Conservation (phyloP, 768 basidiomycete species). For the Phanerodontia chrysosporium region DNA sequence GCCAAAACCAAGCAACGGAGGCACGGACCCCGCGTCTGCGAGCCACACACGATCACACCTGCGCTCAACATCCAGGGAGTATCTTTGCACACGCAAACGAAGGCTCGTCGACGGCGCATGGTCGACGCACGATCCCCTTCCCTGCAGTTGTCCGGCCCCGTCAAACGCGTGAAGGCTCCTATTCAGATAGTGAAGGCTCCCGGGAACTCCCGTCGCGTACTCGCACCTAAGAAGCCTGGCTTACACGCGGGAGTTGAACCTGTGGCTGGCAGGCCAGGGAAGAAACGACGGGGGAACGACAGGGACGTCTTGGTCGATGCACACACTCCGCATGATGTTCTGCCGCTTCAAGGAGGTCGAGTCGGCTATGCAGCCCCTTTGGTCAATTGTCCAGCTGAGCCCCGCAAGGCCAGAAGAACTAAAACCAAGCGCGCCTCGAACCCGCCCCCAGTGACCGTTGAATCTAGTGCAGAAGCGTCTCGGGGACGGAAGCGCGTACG, state of each 20-base stretch:
- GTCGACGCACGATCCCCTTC: no score
- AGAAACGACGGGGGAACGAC: slow-evolving; percentile 5
- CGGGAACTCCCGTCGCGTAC: neutral
- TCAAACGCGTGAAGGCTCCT: neutral
- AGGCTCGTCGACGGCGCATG: no score
- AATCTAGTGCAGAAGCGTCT: no score
- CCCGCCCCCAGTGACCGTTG: no score
- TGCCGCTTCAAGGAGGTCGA: no score
- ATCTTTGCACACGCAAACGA: neutral
- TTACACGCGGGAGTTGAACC: neutral
- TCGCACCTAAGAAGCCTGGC: neutral
- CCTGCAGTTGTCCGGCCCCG: neutral
- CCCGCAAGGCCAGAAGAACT: no score
- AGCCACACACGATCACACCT: neutral
- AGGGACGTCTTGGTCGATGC: neutral
- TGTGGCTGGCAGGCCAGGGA: neutral
- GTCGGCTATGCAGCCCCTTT: no score
- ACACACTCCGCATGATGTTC: no score
- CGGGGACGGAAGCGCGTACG: neutral
- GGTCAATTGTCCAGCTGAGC: no score
- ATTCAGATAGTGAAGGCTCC: neutral
- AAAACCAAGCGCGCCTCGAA: no score
- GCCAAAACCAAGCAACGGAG: neutral
- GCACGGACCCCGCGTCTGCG: neutral
- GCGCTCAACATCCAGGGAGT: neutral